Base-by-base conservation (phyloP, 352 stramenopile genomes). In the Phytophthora pini region DNA sequence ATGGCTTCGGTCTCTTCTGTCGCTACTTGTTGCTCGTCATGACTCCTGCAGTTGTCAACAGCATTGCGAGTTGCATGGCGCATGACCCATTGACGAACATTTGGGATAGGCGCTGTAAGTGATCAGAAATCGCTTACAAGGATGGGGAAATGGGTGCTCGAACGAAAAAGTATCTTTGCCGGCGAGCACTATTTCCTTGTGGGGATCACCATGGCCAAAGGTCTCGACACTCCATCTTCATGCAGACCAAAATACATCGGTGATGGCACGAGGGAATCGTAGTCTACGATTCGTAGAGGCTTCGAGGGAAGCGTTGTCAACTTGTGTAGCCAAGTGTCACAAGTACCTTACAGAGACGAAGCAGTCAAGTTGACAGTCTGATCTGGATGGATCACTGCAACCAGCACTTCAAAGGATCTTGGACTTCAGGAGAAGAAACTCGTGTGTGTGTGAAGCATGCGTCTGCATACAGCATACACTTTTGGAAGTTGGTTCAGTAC, bases 281-380 rank as follows among this genome's bases (percentile, higher is more conserved):
- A 20, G 17, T 20, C 17, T 20, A 20, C 17, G 17, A 20, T 20
- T 20, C 17, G 17, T 20, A 20, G 17, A 20, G 17, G 17, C 17
- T 20, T 20, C 32, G 11, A 57, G 48, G 27, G 39, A 59, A 58
- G 7, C 17, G 61, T 70, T 58, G 61, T 69, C 61, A 29, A 53
- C 32, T 69, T 69, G 54, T 70, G 61, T 70, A 69, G 54, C 55
- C 61, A 69, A 69, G 54, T 69, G 54, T 69, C 46, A 53, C 61
- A 69, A 58, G 54, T 53, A 69, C 61, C 61, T 64, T 54, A 36
- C 61, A 64, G 31, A 69, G 61, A 55, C 54, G 61, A n/a, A 24
- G 38, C 54, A 47, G 12, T 36, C 22, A 49, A 53, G 56, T 56
- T 36, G 10, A n/a, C 17, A 26, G 4, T 26, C 58, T 65, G 48